These are phyloP conservation scores for Keithomyces neogunnii DNA, from an alignment of 2,329 filamentous ascomycete genomes.

Conservation along the genomic window DNA sequence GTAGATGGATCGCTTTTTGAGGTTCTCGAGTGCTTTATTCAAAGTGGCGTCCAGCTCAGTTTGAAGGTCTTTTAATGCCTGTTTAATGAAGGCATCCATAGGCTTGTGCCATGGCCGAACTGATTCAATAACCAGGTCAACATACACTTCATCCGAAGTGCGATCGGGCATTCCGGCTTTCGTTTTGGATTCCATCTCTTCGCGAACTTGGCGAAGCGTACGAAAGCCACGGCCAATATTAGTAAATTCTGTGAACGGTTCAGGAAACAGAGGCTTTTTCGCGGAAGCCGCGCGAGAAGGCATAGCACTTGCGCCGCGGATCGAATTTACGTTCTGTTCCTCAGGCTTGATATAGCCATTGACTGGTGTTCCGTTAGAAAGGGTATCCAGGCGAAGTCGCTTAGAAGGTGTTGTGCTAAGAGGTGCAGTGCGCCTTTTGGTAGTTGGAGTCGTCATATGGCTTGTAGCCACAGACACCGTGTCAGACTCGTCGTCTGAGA, in stretches of 20 bases:
- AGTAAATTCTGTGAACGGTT: constrained; percentile 31
- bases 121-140: constrained; percentile 46
- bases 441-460: constrained; percentile 14
- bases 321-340: constrained; percentile 20
- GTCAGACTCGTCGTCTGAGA: constrained; percentile 32
- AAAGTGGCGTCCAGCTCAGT: constrained; percentile 38
- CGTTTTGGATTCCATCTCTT: constrained; percentile 45
- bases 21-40: constrained; percentile 33
- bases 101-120: constrained; percentile 51
- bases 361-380: constrained; percentile 6
- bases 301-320: neutral
- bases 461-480: constrained; percentile 14
- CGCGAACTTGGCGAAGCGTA: constrained; percentile 42
- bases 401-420: constrained; percentile 25
- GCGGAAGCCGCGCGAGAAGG: constrained; percentile 9
- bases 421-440: constrained; percentile 21
- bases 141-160: constrained; percentile 51
- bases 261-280: constrained; percentile 14
- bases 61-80: constrained; percentile 40
- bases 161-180: constrained; percentile 50
- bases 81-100: constrained; percentile 37
- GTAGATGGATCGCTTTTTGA: constrained; percentile 42
- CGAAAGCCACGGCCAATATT: constrained; percentile 31
- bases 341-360: constrained; percentile 27
- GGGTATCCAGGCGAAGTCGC: constrained; percentile 16